Base-by-base conservation (phyloP, 2,329 filamentous ascomycete genomes). In the Aspergillus hortae region DNA sequence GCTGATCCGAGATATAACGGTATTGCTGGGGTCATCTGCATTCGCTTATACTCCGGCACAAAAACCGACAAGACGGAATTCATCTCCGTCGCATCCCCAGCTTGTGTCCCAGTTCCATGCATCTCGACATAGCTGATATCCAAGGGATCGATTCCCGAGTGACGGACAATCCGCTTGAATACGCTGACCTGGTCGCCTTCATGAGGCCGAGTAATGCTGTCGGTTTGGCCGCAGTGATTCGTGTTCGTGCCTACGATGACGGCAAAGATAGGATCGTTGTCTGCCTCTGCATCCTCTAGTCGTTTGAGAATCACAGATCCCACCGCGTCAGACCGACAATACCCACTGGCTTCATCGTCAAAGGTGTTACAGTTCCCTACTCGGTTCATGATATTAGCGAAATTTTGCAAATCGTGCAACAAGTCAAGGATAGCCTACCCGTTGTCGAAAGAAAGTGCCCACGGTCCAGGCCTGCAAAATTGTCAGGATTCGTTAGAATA, bases 91-190 rank as follows among this genome's bases (percentile, higher is more conserved):
- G 84, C 85, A 64, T 95, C 90, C 2, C 57, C 90, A 30, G 88
- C 89, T 68, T 94, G 89, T 0, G 89, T 95, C 30, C 90, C 90
- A 2, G 90, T 95, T 12, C 89, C 90, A 68, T 95, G 90, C 85
- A 94, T 90, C 71, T 95, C 90, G 7, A 95, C 85, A 63, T 92
- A 95, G 69, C 85, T 85, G 45, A 95, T 80, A 56, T 92, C 87
- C 46, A 84, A 80, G 1, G 89, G 87, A 62, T 92, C 85, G 19
- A 94, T 80, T 53, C 87, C 86, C 40, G 88, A 86, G 41, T 88
- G 82, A 44, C 86, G 81, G 1, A 94, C 77, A 25, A 94, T 84
- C 36, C 82, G 78, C 51, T 82, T 81, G 62, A 87, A 92, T 10
- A 94, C 74, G 44, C 81, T 77, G 11, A 88, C 83, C 68, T 95